Evolutionary conservation across 768 basidiomycete genomes (phyloP), one percentile per base, ranked within the genome.

Genomic region (Suillus subalutaceus): DNA sequence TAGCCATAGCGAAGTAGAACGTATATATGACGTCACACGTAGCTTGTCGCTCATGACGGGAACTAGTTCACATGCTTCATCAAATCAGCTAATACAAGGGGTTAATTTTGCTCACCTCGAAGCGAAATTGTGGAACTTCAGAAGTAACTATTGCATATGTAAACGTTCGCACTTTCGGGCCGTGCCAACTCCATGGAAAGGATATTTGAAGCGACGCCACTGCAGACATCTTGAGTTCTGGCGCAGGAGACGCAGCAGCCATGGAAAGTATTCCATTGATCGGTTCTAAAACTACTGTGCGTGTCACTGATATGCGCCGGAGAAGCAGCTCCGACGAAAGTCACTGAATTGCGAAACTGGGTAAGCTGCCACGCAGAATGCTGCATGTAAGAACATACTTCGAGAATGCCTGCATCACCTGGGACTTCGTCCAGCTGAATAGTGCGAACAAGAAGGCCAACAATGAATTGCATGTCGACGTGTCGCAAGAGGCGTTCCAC

Each of bases 241-340:
- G 87, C 6, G 86, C 89, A 4, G 93, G 91, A 0, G 94, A 91
- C 6, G 94, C 93, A 1, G 94, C 90, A 41, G 94, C 93, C 84
- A 97, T 90, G 44, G 94, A 9, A 68, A 99, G 95, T 68, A 99
- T 95, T 56, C 90, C 90, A 75, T 96, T 97, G 73, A 99, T 88
- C 63, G 98, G 84, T 65, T 99, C 97, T 0, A 94, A 85, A 41
- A 94, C 93, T 65, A 94, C 89, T 9, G 87, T 99, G 96, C 63
- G 92, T 86, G 65, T 93, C 89, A 40, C 88, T 81, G 23, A 88
- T 84, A 66, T 92, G 82, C 13, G 83, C 74, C 0, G 97, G 94
- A 16, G 95, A 92, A 30, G 99, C 53, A 95, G 83, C 68, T 88
- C 86, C 52, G 88, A 86, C 10, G 94, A 93, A 60, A 98, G 79